A percentile compares a stretch with the other conserved stretches of the same genome.
Evolutionary conservation across 371 early-diverging fungal genomes (phyloP).

Genomic region (Circinella umbellata): DNA sequence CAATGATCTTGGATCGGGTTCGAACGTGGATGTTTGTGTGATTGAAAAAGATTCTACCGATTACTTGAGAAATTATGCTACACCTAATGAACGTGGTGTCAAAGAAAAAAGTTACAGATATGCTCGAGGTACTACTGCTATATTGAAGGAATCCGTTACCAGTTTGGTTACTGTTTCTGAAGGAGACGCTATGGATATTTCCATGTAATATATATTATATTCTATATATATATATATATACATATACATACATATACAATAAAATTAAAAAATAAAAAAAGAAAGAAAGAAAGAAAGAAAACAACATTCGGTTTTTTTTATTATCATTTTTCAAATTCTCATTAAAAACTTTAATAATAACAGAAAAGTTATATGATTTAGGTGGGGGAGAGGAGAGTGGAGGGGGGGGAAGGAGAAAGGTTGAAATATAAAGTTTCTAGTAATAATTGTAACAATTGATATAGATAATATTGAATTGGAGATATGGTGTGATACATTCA

Average conservation of each 20-base stretch:
- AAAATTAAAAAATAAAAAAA: no score
- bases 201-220: conserved; percentile 28
- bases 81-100: conserved; percentile 87
- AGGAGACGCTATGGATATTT: conserved; percentile 59
- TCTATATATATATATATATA: not conserved
- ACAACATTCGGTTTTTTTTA: conserved; percentile 2
- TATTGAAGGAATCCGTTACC: conserved; percentile 49
- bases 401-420: no score
- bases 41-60: conserved; percentile 86
- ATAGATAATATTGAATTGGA: no score
- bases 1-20: conserved; percentile 99
- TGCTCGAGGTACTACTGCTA: conserved; percentile 52
- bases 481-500: not conserved
- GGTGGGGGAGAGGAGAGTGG: no score
- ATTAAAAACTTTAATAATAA: no score
- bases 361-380: no score
- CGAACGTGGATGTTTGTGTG: conserved; percentile 97
- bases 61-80: conserved; percentile 83
- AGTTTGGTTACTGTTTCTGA: conserved; percentile 44
- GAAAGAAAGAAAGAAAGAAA: not conserved
- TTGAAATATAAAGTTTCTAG: no score
- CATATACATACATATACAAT: not conserved
- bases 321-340: no score
- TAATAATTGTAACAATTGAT: no score
- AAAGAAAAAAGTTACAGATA: conserved; percentile 85